Evolutionary conservation across 179 eudicot genomes (phyloP), one percentile per base, ranked within the genome.

Genomic region (Beta corolliflora): DNA sequence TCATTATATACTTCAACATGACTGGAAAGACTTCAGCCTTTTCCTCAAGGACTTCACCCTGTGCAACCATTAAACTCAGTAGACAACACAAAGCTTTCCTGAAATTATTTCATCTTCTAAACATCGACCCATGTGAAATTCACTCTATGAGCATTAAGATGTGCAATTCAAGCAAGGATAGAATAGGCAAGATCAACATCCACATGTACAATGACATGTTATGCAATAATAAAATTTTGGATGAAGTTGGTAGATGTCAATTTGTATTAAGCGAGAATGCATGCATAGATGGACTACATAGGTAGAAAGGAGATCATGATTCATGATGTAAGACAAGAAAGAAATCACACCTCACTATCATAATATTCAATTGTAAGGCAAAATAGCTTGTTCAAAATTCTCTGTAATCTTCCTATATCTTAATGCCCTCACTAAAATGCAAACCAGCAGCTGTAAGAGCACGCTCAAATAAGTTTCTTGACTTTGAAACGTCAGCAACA

Each of bases 401-500:
- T 83, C 88, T 86, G 88, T 94, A 96, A n/a, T 88, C 85, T 84
- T 92, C 97, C 98, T 97, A 96, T 82, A 96, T 89, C 83, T 88
- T 90, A 81, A 85, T 83, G 77, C 99, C 97, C 88, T 89, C 95
- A 82, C 87, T 44, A 85, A 96, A 88, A 89, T 96, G 99, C 87
- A 94, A 84, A 73, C 98, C 99, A 84, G 86, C 93, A 79, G 94
- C 96, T 77, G 93, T 89, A 73, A 94, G 88, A 79, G 98, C 98
- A 85, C 94, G 97, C 92, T 94, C 99, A 85, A 96, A 94, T 50
- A 96, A 88, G 82, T 87, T 82, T 84, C 98, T 93, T 10, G 91
- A 91, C 81, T 91, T 94, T 72, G 89, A 89, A 79, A 93, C 83
- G 68, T 97, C 98, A 82, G 82, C 81, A 63, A 84, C 84, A 60